Conservation (phyloP, 148 eudicot genomes). For the Silene latifolia region DNA sequence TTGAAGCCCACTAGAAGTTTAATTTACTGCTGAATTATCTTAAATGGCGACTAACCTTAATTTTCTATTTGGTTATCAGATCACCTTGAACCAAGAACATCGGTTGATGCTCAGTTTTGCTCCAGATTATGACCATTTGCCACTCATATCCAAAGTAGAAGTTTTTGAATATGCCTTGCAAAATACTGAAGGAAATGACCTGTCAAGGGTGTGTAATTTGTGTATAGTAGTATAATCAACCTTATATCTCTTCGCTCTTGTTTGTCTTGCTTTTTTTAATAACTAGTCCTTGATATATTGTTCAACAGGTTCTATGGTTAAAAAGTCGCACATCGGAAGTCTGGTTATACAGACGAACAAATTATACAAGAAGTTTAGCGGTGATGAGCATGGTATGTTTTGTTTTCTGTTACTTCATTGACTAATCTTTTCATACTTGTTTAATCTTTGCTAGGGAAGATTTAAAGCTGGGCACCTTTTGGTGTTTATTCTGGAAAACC, state of each 20-base stretch:
- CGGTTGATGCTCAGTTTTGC: constrained; percentile 88
- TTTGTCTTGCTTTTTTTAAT: not conserved
- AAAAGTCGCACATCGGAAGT: constrained; percentile 98
- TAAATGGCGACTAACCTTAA: constrained; percentile 23
- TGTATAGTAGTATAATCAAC: constrained; percentile 15
- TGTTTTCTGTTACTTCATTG: constrained; percentile 3
- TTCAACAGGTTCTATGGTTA: constrained; percentile 81
- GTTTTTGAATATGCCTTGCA: constrained; percentile 89
- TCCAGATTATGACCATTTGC: constrained; percentile 90
- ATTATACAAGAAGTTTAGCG: constrained; percentile 97
- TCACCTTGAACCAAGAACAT: constrained; percentile 91
- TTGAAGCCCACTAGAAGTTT: constrained; percentile 5
- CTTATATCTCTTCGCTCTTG: not conserved
- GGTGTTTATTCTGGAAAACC: too few species aligned
- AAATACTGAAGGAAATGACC: constrained; percentile 92
- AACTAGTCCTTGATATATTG: constrained; percentile 2
- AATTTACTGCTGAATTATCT: constrained; percentile 1
- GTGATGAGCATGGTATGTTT: constrained; percentile 98
- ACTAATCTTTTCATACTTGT: not conserved
- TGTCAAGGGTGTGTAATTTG: constrained; percentile 70
- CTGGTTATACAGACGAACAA: constrained; percentile 94
- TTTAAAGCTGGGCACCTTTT: not conserved
- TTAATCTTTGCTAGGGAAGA: not conserved
- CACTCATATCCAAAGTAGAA: constrained; percentile 92
- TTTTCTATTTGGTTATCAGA: constrained; percentile 43